Base-by-base conservation (phyloP, 768 basidiomycete genomes). In the Hypholoma fasciculare region DNA sequence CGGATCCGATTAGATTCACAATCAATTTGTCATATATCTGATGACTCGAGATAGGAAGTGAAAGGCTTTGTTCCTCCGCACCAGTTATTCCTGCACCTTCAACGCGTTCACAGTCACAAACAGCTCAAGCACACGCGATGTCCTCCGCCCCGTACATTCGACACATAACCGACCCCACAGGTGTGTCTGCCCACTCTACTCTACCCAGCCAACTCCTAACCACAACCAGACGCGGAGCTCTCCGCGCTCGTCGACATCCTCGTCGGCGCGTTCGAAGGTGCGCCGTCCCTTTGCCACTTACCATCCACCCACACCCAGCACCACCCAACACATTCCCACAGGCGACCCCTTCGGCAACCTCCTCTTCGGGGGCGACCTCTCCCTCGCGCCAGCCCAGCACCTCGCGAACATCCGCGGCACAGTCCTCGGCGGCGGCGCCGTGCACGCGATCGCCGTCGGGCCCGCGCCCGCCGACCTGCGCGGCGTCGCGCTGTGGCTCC, bases 401-500 rank as follows among this genome's bases (percentile, higher is more conserved):
- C 57, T 65, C 19, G 64, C 61, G 4, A 58, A 62, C 52, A 60
- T 74, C 20, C 59, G 60, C 8, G 63, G 60, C 4, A 63, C 67
- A 1, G 46, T 62, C 12, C 57, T 72, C 20, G 72, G 70, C 6
- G 72, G 72, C 20, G 72, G 72, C 20, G 58, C 68, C 36, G 60
- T 72, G 4, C 67, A 70, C 30, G 59, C 71, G 9, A 65, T 69
- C n/a, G 46, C 59, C n/a, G 27, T 68, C 8, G 68, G 69, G 3
- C 59, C 65, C 11, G 51, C 56, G 3, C 37, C 56, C 0, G 53
- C 56, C 5, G 67, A 72, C 23, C 69, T 74, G 26, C 62, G 73
- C 11, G 70, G 72, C n/a, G 69, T 65, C 7, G 69, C 71, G 9
- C 16, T 70, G 12, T 73, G 72, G 71, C 72, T 65, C 59, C 68